Percentiles rank a stretch among this genome's conserved stretches.
phyloP scores from a whole-genome alignment of 2,329 filamentous ascomycete genomes.

The Aspergillus pseudotamarii region DNA sequence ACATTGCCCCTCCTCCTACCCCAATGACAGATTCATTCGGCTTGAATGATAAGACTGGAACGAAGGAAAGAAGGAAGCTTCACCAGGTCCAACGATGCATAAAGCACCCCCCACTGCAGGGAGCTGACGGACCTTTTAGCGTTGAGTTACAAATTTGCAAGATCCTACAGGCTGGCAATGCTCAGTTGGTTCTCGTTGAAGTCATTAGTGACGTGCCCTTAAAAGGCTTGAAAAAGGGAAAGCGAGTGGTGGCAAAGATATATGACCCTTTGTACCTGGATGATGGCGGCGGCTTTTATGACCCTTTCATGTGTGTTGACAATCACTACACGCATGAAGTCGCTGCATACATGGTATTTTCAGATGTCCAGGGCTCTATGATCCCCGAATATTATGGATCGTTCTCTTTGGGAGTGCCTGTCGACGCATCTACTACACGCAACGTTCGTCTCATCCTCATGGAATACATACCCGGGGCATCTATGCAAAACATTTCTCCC shows the following conservation, averaged over 20 bases:
- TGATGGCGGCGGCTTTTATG: constrained; percentile 22
- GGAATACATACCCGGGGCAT: constrained; percentile 22
- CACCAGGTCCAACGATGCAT: background rate
- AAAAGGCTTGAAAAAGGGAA: constrained; percentile 5
- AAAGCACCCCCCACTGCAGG: background rate
- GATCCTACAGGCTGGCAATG: background rate
- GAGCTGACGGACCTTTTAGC: background rate
- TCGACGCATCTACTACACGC: constrained; percentile 13
- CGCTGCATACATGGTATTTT: constrained; percentile 18
- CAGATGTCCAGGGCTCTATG: constrained; percentile 21
- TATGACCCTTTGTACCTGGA: constrained; percentile 29
- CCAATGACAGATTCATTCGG: background rate
- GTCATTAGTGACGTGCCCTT: background rate
- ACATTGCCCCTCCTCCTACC: background rate
- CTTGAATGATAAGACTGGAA: background rate
- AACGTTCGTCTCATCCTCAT: constrained; percentile 27
- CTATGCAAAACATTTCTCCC: constrained; percentile 21
- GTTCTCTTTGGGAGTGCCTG: constrained; percentile 24
- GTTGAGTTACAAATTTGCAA: background rate
- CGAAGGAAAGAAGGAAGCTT: background rate
- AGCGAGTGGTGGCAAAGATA: constrained; percentile 25
- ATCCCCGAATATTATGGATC: constrained; percentile 28
- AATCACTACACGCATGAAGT: constrained; percentile 29
- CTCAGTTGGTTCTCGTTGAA: background rate
- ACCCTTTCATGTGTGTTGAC: constrained; percentile 28